Percentiles rank a stretch among this genome's conserved stretches.
These are phyloP conservation scores for Orbilia oligospora DNA, from an alignment of 2,329 filamentous ascomycete species.

Conservation along the genomic window DNA sequence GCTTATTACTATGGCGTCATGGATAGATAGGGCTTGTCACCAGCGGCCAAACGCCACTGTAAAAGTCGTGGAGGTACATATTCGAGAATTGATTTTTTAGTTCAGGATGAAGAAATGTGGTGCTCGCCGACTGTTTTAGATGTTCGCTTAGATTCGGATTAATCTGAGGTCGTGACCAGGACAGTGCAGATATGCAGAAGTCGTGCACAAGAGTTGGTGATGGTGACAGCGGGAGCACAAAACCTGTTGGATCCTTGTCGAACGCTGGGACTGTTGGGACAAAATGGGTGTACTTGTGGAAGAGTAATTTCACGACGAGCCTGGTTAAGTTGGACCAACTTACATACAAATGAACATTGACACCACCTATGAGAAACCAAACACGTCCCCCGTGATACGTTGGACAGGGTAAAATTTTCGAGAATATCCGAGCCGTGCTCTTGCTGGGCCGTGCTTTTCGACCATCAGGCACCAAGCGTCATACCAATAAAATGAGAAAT, in stretches of 20 bases:
- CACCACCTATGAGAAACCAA: slow-evolving; percentile 26
- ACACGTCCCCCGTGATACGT: slow-evolving; percentile 48
- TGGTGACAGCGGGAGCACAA: slow-evolving; percentile 53
- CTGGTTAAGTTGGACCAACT: slow-evolving; percentile 29
- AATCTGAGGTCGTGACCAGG: neutral
- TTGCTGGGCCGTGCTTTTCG: slow-evolving; percentile 23
- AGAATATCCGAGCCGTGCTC: slow-evolving; percentile 58
- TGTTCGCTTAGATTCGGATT: neutral
- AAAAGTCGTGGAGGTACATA: neutral
- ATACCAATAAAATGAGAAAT: slow-evolving; percentile 1
- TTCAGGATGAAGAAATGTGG: neutral
- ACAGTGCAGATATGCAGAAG: neutral
- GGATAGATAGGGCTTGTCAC: slow-evolving; percentile 1
- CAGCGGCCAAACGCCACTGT: neutral
- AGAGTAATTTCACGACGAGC: slow-evolving; percentile 10
- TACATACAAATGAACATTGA: slow-evolving; percentile 12
- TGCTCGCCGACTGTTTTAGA: neutral
- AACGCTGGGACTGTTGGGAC: slow-evolving; percentile 29
- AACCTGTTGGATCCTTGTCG: slow-evolving; percentile 32
- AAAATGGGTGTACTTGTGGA: slow-evolving; percentile 12
- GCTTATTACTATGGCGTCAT: slow-evolving; percentile 13
- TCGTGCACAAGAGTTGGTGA: slow-evolving; percentile 4
- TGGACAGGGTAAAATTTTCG: slow-evolving; percentile 38
- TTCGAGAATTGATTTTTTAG: neutral
- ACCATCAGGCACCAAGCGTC: slow-evolving; percentile 11